Base-by-base conservation (phyloP, 2,329 filamentous ascomycete species). In the Colletotrichum salicis region DNA sequence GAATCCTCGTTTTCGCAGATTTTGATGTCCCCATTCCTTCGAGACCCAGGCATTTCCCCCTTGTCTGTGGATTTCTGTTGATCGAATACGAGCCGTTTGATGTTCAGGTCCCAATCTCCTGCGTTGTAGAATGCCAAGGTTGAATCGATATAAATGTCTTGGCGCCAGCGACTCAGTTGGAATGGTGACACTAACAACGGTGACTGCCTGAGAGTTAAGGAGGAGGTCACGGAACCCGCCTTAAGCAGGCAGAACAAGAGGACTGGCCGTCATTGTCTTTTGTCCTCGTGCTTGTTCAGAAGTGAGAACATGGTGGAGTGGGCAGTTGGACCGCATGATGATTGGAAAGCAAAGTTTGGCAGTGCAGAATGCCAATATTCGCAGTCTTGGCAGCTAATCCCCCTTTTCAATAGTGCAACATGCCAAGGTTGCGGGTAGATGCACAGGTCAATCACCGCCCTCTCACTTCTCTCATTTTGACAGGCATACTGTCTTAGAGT, bases 401-500 rank as follows among this genome's bases (percentile, higher is more conserved):
- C 66, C 59, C 58, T 71, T 71, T 69, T 37, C 61, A 35, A 56
- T 64, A 64, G 33, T 68, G 65, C 65, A 69, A 71, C 69, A 35
- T 61, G 59, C 65, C 69, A 69, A 71, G 69, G 54, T 51, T 67
- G 31, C 55, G 66, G 31, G 41, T 54, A 59, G 54, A 64, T 57
- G 52, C 66, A 31, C 31, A 58, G 41, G 22, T 52, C 31, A 52
- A 12, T 52, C 31, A 54, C 41, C 54, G n/a, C 60, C n/a, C 60
- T 33, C 19, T 55, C 13, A 24, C 31, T 31, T 64, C 24, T 64
- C 35, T 64, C 55, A 69, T 31, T 13, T 19, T 52, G 13, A 19
- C n/a, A n/a, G 56, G 29, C n/a, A 24, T 37, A 6, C 13, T 59
- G 56, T 59, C 56, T 41, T 27, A 27, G 8, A 27, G 56, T 58